These are phyloP conservation scores for Sordariomycetes sp. DNA, from an alignment of 2,329 filamentous ascomycete species.

Conservation along the genomic window DNA sequence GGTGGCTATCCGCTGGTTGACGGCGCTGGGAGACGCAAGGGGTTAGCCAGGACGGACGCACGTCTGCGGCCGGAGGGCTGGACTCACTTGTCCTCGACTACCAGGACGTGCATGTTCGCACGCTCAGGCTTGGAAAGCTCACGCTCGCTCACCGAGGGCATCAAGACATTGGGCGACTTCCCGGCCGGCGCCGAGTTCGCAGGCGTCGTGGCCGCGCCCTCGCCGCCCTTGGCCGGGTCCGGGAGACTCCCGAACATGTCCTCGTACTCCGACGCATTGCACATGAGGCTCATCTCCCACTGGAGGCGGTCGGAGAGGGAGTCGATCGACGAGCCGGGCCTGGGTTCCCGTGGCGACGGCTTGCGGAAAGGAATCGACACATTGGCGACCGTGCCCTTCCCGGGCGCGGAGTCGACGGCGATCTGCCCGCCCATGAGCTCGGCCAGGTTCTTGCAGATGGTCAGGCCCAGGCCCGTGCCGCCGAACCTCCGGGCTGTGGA, in stretches of 20 bases:
- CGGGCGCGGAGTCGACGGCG: slow-evolving; percentile 54
- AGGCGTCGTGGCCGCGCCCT: background rate
- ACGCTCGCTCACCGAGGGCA: background rate
- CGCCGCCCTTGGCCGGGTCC: background rate
- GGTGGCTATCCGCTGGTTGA: slow-evolving; percentile 67
- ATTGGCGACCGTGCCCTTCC: slow-evolving; percentile 59
- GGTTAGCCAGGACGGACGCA: slow-evolving; percentile 3
- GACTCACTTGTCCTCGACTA: slow-evolving; percentile 72
- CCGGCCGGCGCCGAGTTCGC: slow-evolving; percentile 8
- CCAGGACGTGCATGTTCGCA: slow-evolving; percentile 55
- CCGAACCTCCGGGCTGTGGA: slow-evolving; percentile 72
- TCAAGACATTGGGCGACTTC: background rate
- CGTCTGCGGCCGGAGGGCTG: no score
- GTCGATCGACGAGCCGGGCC: slow-evolving; percentile 46
- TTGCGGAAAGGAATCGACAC: slow-evolving; percentile 74
- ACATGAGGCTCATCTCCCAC: slow-evolving; percentile 52
- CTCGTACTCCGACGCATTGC: slow-evolving; percentile 55
- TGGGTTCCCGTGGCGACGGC: slow-evolving; percentile 32
- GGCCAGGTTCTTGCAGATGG: slow-evolving; percentile 71
- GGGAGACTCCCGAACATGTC: slow-evolving; percentile 32
- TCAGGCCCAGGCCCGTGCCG: slow-evolving; percentile 67
- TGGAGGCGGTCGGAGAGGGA: slow-evolving; percentile 58
- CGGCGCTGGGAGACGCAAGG: slow-evolving; percentile 26
- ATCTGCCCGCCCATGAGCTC: slow-evolving; percentile 75
- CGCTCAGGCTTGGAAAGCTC: slow-evolving; percentile 34